Percentiles rank a stretch among this genome's conserved stretches.
phyloP scores from a whole-genome alignment of 106 monocot species.

The Alisma plantagoaquatica region DNA sequence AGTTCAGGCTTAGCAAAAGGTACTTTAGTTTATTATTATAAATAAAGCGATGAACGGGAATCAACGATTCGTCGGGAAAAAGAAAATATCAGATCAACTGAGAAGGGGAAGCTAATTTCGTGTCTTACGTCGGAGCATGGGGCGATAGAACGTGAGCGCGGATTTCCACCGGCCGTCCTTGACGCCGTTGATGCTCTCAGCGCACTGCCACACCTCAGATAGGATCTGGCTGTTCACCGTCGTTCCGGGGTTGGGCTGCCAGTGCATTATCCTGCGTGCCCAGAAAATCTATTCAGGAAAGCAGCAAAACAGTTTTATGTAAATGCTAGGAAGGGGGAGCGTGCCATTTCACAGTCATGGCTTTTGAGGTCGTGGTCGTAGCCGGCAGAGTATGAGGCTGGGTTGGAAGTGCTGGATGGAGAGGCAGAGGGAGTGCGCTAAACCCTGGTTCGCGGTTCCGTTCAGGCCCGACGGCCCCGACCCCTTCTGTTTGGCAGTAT shows the following conservation, averaged over 20 bases:
- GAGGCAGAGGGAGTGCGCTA: too few species aligned
- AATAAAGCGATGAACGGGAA: not conserved
- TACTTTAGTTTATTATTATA: not conserved
- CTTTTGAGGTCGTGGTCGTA: too few species aligned
- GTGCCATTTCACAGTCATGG: too few species aligned
- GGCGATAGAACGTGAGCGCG: constrained; percentile 69
- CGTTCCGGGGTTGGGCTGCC: constrained; percentile 86
- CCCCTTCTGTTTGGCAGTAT: too few species aligned
- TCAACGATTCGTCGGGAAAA: not conserved
- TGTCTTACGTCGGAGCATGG: constrained; percentile 34
- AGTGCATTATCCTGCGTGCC: constrained; percentile 86
- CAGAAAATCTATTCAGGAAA: too few species aligned
- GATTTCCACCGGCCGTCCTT: constrained; percentile 78
- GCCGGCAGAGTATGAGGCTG: too few species aligned
- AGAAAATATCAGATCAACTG: not conserved
- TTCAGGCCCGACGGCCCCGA: too few species aligned
- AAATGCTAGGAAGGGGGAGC: too few species aligned
- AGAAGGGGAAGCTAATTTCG: not conserved
- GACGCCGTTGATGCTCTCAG: constrained; percentile 42
- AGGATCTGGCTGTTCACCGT: constrained; percentile 79
- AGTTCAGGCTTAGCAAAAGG: not conserved
- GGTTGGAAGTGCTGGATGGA: too few species aligned
- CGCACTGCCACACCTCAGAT: constrained; percentile 66
- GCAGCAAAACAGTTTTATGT: too few species aligned
- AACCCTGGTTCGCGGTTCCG: too few species aligned